A percentile compares a stretch with the other conserved stretches of the same genome.
Evolutionary conservation across 2,329 filamentous ascomycete genomes (phyloP).

Genomic region (Neonectria ditissima): DNA sequence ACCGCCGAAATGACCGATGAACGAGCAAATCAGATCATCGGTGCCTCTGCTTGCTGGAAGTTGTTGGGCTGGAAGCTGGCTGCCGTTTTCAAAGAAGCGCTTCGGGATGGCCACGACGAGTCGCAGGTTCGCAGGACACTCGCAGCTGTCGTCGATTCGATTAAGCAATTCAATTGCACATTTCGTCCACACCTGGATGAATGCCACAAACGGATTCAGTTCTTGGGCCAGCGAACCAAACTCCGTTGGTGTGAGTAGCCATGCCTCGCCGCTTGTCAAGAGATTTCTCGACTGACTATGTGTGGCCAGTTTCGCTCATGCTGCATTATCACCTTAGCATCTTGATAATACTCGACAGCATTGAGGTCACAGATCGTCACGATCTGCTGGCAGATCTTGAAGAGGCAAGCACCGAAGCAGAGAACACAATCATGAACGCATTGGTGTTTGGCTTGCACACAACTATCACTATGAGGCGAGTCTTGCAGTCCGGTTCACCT

Average conservation of each 20-base stretch:
- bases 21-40: conserved; percentile 47
- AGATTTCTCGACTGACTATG: conserved; percentile 2
- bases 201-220: conserved; percentile 48
- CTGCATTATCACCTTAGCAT: conserved; percentile 51
- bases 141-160: conserved; percentile 40
- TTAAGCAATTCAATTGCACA: conserved; percentile 44
- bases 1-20: conserved; percentile 48
- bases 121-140: conserved; percentile 44
- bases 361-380: conserved; percentile 45
- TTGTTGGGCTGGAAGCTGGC: conserved; percentile 49
- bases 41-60: conserved; percentile 46
- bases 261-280: too few species aligned
- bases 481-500: background rate
- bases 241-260: conserved; percentile 48
- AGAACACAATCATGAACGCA: conserved; percentile 49
- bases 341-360: conserved; percentile 46
- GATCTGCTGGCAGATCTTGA: conserved; percentile 43
- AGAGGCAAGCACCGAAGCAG: conserved; percentile 43
- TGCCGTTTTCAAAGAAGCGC: conserved; percentile 48
- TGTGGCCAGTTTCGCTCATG: conserved; percentile 48
- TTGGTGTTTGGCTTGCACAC: conserved; percentile 48
- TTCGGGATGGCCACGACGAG: conserved; percentile 49
- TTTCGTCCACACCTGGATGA: conserved; percentile 46
- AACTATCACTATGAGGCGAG: conserved; percentile 36
- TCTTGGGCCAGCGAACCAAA: conserved; percentile 47